These are phyloP conservation scores for Lentinula sp. DNA, from an alignment of 768 basidiomycete genomes.

Conservation along the genomic window DNA sequence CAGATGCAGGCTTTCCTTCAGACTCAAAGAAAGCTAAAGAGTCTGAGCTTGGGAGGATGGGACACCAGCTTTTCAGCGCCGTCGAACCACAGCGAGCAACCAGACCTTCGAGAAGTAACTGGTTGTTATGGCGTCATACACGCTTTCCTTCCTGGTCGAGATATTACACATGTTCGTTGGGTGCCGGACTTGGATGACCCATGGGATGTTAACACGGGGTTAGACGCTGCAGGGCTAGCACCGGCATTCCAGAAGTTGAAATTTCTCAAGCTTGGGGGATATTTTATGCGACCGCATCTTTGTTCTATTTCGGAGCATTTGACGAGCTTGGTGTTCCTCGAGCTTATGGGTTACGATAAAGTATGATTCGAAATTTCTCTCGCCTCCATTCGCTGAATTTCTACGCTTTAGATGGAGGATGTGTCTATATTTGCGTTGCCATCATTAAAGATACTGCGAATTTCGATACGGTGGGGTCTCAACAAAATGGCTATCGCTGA, in stretches of 20 bases:
- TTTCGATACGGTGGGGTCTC: constrained; percentile 1
- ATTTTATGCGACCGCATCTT: neutral
- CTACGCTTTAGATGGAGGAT: neutral
- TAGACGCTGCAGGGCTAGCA: neutral
- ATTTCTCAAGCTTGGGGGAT: neutral
- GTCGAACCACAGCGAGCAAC: neutral
- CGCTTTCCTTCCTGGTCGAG: constrained; percentile 3
- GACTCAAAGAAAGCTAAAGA: neutral
- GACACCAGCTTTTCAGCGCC: neutral
- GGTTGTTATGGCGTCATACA: neutral
- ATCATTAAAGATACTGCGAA: neutral
- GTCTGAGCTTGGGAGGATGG: neutral
- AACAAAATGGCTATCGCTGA: neutral
- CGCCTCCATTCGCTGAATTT: neutral
- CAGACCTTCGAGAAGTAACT: neutral
- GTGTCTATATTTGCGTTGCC: neutral
- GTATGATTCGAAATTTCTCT: neutral
- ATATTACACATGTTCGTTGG: neutral
- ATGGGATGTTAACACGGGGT: neutral
- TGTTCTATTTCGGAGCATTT: neutral
- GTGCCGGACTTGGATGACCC: constrained; percentile 3
- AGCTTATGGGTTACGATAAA: neutral
- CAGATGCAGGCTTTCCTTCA: neutral
- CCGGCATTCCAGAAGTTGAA: neutral
- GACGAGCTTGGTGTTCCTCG: neutral